phyloP scores from a whole-genome alignment of 306 rosid genomes.

The Pyrus communis region DNA sequence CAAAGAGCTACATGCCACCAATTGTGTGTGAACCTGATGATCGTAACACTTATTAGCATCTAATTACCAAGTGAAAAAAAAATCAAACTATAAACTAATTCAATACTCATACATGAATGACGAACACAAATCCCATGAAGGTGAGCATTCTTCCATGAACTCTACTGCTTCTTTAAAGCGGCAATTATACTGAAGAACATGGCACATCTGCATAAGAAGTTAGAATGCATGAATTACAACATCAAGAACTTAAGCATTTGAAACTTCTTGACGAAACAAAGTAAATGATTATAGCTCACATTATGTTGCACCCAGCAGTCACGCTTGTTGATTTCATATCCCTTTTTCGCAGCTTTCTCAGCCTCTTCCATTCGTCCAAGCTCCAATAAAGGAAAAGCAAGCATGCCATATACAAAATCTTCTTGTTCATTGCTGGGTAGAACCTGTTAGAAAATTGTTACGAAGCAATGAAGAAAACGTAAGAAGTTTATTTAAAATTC shows the following conservation, averaged over 20 bases:
- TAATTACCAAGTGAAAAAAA: neutral
- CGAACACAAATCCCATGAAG: constrained; percentile 54
- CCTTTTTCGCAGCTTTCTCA: constrained; percentile 67
- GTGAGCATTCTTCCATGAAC: constrained; percentile 77
- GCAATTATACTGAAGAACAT: constrained; percentile 73
- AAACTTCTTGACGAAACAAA: neutral
- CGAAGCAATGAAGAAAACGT: neutral
- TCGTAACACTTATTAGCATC: neutral
- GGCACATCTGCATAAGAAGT: constrained; percentile 61
- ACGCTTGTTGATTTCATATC: constrained; percentile 54
- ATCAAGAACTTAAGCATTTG: neutral
- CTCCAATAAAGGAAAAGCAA: constrained; percentile 84
- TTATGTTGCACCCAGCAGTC: constrained; percentile 87
- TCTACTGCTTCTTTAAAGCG: constrained; percentile 71
- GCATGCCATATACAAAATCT: constrained; percentile 71
- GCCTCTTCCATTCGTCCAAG: constrained; percentile 73
- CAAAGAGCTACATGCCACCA: constrained; percentile 99
- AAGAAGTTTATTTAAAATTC: neutral
- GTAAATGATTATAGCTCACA: constrained; percentile 36
- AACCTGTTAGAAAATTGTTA: constrained; percentile 42
- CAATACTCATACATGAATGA: constrained; percentile 58
- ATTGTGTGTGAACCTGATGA: constrained; percentile 87
- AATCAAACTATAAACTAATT: neutral
- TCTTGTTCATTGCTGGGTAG: constrained; percentile 57
- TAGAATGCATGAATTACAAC: constrained; percentile 10